A percentile compares a stretch with the other conserved stretches of the same genome.
Conservation (phyloP, 805 yeast genomes). For the Ogataea sp. region DNA sequence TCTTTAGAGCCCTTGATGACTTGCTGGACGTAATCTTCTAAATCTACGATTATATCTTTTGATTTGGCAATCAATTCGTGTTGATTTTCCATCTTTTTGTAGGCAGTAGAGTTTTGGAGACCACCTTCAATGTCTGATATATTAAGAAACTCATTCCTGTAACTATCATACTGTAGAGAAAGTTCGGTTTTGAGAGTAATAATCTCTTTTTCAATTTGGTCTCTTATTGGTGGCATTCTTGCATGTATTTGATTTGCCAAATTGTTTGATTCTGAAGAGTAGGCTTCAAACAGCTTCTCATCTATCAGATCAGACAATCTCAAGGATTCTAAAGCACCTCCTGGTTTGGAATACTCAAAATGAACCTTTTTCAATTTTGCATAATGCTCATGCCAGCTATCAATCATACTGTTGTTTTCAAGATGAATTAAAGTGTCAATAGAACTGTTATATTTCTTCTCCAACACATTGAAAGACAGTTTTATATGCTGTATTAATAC, state of each 20-base stretch:
- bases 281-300: conserved; percentile 17
- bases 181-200: conserved; percentile 26
- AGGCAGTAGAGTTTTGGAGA: neutral
- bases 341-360: conserved; percentile 15
- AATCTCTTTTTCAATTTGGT: conserved; percentile 29
- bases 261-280: conserved; percentile 24
- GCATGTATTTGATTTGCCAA: conserved; percentile 10
- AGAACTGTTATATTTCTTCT: conserved; percentile 28
- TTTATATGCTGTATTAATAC: conserved; percentile 43
- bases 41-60: conserved; percentile 11
- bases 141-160: conserved; percentile 29
- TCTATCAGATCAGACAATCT: conserved; percentile 27
- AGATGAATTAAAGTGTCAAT: conserved; percentile 26
- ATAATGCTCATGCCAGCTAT: conserved; percentile 31
- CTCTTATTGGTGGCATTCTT: conserved; percentile 22
- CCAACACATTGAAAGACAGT: conserved; percentile 35
- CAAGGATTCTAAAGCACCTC: conserved; percentile 8
- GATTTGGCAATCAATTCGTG: conserved; percentile 11
- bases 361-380: conserved; percentile 17
- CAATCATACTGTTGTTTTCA: conserved; percentile 33
- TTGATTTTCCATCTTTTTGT: conserved; percentile 1
- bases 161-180: conserved; percentile 32
- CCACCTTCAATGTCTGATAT: conserved; percentile 5
- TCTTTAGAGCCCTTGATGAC: conserved; percentile 14
- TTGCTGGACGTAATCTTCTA: conserved; percentile 16